Evolutionary conservation across 2,329 filamentous ascomycete species (phyloP).

Genomic region (Diaporthe vexans): DNA sequence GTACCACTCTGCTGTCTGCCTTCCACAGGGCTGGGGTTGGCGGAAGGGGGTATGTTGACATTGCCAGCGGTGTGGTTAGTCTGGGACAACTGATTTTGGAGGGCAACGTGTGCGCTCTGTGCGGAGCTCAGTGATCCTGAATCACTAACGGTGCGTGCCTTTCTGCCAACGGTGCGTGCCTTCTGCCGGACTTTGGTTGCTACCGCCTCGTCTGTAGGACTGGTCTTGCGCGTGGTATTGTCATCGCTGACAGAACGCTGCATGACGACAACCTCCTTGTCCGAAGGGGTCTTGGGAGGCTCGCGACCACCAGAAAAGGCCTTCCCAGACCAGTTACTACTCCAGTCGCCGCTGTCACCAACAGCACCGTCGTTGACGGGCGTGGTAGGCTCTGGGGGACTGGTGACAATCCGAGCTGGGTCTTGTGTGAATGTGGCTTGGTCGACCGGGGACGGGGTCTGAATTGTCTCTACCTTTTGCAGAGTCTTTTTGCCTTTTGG

Average conservation of each 20-base stretch:
- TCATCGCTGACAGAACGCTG: background rate
- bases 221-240: background rate
- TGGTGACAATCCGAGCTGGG: background rate
- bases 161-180: background rate
- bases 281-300: background rate
- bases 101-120: background rate
- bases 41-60: background rate
- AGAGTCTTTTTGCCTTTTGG: background rate
- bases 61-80: background rate
- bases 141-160: background rate
- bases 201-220: background rate
- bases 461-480: background rate
- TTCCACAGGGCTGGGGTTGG: background rate
- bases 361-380: background rate
- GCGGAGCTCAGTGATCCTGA: background rate
- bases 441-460: background rate
- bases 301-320: background rate
- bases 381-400: background rate
- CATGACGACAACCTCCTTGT: background rate
- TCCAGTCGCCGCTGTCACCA: background rate
- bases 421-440: background rate
- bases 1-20: background rate
- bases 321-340: constrained; percentile 5
- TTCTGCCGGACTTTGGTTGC: background rate
- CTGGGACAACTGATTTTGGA: background rate